Conservation (phyloP, 371 early-diverging fungal species). For the Rhizomucor miehei region DNA sequence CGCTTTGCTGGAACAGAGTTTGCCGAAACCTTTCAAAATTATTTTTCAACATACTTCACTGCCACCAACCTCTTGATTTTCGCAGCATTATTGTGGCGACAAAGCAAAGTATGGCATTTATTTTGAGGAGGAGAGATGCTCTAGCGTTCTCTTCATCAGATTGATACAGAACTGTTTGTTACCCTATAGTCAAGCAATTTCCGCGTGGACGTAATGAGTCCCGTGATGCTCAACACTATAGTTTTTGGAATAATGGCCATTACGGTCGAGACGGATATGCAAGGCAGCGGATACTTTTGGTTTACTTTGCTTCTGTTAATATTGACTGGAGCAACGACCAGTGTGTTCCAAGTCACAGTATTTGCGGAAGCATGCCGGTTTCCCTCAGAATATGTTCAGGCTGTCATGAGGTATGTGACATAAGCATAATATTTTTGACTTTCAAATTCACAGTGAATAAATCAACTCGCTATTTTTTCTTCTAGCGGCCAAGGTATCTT, state of each 20-base stretch:
- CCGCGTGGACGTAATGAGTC: slow-evolving; percentile 22
- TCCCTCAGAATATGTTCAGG: slow-evolving; percentile 70
- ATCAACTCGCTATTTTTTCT: not conserved
- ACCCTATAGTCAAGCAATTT: slow-evolving; percentile 12
- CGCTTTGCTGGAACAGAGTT: slow-evolving; percentile 60
- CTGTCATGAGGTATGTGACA: slow-evolving; percentile 60
- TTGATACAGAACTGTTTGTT: no score
- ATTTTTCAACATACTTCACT: slow-evolving; percentile 69
- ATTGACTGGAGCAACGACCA: slow-evolving; percentile 60
- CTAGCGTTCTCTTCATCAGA: no score
- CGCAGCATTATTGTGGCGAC: slow-evolving; percentile 55
- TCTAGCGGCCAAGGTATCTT: slow-evolving; percentile 51
- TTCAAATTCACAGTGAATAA: no score
- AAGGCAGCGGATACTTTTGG: slow-evolving; percentile 55
- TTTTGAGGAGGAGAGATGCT: no score
- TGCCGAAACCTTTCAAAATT: slow-evolving; percentile 71
- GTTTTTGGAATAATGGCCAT: slow-evolving; percentile 34
- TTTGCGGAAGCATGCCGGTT: slow-evolving; percentile 76
- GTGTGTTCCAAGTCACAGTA: slow-evolving; percentile 65
- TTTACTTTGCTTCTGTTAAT: slow-evolving; percentile 57
- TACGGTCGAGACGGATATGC: slow-evolving; percentile 24
- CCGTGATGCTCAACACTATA: slow-evolving; percentile 30
- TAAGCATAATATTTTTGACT: not conserved
- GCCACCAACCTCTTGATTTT: slow-evolving; percentile 57
- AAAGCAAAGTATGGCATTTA: slow-evolving; percentile 60